Conservation (phyloP, 169 alveolate species). For the Plasmodium yoelii region DNA sequence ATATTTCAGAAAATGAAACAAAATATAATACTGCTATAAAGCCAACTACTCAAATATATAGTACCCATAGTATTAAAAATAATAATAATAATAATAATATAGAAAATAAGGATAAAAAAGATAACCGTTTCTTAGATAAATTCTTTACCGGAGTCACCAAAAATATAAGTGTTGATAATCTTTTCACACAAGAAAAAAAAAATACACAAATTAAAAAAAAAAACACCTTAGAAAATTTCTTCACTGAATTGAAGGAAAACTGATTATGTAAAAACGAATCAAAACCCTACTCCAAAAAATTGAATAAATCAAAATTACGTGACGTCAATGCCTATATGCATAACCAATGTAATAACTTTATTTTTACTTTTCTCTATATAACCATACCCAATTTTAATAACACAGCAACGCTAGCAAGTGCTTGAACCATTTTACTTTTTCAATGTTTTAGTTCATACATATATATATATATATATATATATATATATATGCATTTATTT, state of each 20-base stretch:
- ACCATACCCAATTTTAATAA: too few species aligned
- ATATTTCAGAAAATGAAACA: constrained; percentile 41
- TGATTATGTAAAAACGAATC: background rate
- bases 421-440: too few species aligned
- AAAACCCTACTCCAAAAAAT: background rate
- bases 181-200: constrained; percentile 68
- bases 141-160: constrained; percentile 76
- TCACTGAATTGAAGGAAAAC: constrained; percentile 66
- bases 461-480: too few species aligned
- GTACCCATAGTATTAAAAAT: background rate
- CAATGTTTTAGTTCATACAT: too few species aligned
- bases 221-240: constrained; percentile 47
- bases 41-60: constrained; percentile 5
- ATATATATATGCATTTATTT: too few species aligned
- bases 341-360: too few species aligned
- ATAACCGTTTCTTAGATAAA: constrained; percentile 57
- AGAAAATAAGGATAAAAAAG: constrained; percentile 57
- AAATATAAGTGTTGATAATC: constrained; percentile 52
- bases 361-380: too few species aligned
- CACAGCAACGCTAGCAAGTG: too few species aligned
- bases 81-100: background rate
- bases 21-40: constrained; percentile 17
- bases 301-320: background rate
- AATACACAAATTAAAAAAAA: constrained; percentile 68
- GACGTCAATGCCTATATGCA: background rate